Percentiles rank a stretch among this genome's conserved stretches.
Conservation (phyloP, 2,329 filamentous ascomycete species). For the Conoideocrella luteorostrata region DNA sequence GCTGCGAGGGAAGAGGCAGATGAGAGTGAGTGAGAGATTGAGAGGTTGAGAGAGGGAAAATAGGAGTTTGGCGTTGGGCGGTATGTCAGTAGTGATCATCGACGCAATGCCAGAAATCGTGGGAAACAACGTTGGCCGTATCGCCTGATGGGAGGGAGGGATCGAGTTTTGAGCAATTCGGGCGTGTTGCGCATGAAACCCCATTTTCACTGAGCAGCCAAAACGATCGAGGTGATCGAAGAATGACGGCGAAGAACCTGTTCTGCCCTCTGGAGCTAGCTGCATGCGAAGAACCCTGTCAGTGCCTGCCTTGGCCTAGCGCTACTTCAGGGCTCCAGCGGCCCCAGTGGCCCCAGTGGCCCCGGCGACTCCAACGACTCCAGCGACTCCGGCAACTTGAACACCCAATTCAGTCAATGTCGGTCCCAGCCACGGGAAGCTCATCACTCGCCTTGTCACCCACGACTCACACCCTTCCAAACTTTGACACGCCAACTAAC, state of each 20-base stretch:
- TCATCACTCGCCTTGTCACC: no score
- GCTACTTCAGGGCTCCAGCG: conserved; percentile 10
- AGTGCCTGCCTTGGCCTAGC: conserved; percentile 10
- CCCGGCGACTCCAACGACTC: no score
- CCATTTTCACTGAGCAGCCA: conserved; percentile 7
- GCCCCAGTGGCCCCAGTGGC: not conserved
- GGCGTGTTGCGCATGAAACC: conserved; percentile 24
- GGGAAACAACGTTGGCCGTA: conserved; percentile 12
- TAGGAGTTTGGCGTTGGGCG: not conserved
- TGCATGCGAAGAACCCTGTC: conserved; percentile 8
- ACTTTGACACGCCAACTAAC: no score
- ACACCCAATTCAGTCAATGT: no score
- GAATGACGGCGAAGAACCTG: conserved; percentile 13
- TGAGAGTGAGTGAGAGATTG: no score
- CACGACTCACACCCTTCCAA: no score
- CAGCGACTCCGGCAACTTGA: no score
- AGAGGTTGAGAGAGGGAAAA: no score
- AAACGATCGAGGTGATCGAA: conserved; percentile 28
- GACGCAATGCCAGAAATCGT: not conserved
- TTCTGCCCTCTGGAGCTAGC: conserved; percentile 6
- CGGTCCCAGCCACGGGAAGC: no score
- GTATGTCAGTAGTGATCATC: no score
- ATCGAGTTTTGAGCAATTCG: conserved; percentile 23
- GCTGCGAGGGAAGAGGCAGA: no score
- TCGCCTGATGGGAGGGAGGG: conserved; percentile 17